Percentiles rank a stretch among this genome's conserved stretches.
phyloP scores from a whole-genome alignment of 2,329 filamentous ascomycete species.

The Pezicula radicicola region DNA sequence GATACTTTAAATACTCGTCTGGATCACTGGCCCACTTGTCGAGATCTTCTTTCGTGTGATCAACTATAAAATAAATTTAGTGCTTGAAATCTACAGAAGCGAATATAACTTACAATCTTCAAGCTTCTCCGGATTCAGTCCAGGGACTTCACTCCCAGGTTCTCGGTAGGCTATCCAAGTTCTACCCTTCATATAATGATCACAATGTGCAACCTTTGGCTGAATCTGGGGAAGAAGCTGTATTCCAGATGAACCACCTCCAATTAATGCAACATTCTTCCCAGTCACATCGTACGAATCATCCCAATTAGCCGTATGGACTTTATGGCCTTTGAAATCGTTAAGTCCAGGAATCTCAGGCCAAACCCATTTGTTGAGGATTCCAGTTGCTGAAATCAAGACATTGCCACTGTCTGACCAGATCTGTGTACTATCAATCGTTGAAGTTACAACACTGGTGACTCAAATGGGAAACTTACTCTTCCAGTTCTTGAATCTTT shows the following conservation, averaged over 20 bases:
- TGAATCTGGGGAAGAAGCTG: slow-evolving; percentile 50
- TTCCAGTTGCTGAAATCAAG: slow-evolving; percentile 45
- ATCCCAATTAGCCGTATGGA: slow-evolving; percentile 59
- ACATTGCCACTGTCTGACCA: slow-evolving; percentile 2
- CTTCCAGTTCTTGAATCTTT: too few species aligned
- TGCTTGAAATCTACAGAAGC: background rate
- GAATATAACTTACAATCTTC: slow-evolving; percentile 11
- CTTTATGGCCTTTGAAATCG: slow-evolving; percentile 49
- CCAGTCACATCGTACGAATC: slow-evolving; percentile 35
- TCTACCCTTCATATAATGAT: slow-evolving; percentile 44
- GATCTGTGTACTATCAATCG: background rate
- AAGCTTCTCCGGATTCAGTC: slow-evolving; percentile 23
- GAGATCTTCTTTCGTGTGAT: background rate
- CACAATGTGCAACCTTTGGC: slow-evolving; percentile 39
- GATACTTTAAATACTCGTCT: background rate
- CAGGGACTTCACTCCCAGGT: slow-evolving; percentile 6
- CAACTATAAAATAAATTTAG: background rate
- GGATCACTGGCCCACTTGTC: background rate
- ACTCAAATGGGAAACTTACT: background rate
- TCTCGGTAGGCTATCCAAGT: slow-evolving; percentile 45
- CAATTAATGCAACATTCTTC: slow-evolving; percentile 49
- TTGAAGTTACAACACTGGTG: background rate
- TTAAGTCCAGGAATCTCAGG: slow-evolving; percentile 55
- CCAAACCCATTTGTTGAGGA: slow-evolving; percentile 63
- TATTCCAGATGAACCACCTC: slow-evolving; percentile 48